Conservation (phyloP, 805 yeast species). For the Kluyveromyces wickerhamii region DNA sequence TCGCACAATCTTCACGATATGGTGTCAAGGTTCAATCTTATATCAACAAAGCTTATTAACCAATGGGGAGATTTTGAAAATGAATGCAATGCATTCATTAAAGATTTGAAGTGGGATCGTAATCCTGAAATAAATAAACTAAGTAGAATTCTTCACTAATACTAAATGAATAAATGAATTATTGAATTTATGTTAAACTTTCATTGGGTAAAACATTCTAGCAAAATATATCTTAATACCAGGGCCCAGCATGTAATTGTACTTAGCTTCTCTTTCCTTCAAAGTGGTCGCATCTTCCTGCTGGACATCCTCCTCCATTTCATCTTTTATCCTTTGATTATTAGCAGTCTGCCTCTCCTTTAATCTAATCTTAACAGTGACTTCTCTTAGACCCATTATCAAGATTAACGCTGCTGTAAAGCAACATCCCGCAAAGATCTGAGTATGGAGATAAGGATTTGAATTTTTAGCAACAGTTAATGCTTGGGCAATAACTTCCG, state of each 20-base stretch:
- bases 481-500: conserved; percentile 50
- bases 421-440: conserved; percentile 49
- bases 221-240: conserved; percentile 16
- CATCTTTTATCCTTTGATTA: conserved; percentile 8
- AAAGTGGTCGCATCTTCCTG: conserved; percentile 7
- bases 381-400: conserved; percentile 43
- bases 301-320: conserved; percentile 1
- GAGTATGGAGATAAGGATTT: conserved; percentile 50
- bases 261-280: conserved; percentile 12
- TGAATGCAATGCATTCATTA: conserved; percentile 35
- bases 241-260: conserved; percentile 13
- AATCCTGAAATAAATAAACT: conserved; percentile 41
- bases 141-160: conserved; percentile 31
- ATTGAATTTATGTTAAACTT: neutral
- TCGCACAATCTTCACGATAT: conserved; percentile 20
- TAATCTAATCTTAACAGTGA: conserved; percentile 39
- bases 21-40: conserved; percentile 28
- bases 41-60: conserved; percentile 36
- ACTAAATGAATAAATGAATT: neutral
- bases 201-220: conserved; percentile 21
- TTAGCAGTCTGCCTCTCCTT: conserved; percentile 6
- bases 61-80: conserved; percentile 39
- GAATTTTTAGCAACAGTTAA: conserved; percentile 27
- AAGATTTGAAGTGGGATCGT: conserved; percentile 47
- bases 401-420: conserved; percentile 37